phyloP scores from a whole-genome alignment of 495 filamentous ascomycete species.

The Penicillium ochrochloron region DNA sequence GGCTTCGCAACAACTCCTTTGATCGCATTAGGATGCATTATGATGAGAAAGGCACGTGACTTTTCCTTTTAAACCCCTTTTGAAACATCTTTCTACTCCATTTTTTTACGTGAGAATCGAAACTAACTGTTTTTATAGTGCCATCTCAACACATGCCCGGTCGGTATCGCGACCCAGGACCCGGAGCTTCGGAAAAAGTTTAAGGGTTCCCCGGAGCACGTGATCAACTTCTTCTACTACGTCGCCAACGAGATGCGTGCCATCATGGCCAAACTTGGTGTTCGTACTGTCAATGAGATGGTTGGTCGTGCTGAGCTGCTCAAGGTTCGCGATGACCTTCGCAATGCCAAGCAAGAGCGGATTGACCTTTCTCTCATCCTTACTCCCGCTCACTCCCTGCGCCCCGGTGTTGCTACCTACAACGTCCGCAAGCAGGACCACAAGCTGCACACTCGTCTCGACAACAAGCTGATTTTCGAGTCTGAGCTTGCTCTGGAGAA shows the following conservation, averaged over 20 bases:
- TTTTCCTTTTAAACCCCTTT: constrained; percentile 5
- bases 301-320: constrained; percentile 91
- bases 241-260: constrained; percentile 96
- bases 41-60: no score
- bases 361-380: constrained; percentile 95
- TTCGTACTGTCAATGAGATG: constrained; percentile 98
- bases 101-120: background rate
- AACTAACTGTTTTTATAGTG: constrained; percentile 33
- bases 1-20: constrained; percentile 97
- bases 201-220: constrained; percentile 90
- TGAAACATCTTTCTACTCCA: background rate
- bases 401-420: constrained; percentile 96
- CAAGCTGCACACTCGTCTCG: constrained; percentile 86
- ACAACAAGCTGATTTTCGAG: constrained; percentile 98
- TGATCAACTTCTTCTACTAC: constrained; percentile 99
- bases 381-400: constrained; percentile 91
- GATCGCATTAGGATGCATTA: constrained; percentile 97
- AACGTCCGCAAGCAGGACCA: constrained; percentile 99
- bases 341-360: constrained; percentile 87
- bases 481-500: constrained; percentile 96
- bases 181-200: constrained; percentile 96
- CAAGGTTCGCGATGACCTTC: constrained; percentile 85
- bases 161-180: constrained; percentile 97
- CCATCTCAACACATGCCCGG: constrained; percentile 84
- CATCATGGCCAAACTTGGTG: constrained; percentile 96